Base-by-base conservation (phyloP, 805 yeast genomes). In the Candida germanica region DNA sequence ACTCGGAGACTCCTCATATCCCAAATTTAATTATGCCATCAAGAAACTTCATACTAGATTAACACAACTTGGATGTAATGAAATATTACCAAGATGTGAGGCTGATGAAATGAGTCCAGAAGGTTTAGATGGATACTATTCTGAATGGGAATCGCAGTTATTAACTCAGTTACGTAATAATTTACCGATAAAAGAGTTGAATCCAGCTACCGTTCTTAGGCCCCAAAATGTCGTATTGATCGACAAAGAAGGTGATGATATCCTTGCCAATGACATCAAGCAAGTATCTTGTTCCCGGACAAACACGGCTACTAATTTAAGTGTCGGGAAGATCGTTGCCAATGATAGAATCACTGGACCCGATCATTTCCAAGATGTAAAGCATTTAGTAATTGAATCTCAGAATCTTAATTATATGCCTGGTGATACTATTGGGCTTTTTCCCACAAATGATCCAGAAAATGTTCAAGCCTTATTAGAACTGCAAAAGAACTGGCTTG, bases 1-100 rank as follows among this genome's bases (percentile, higher is more conserved):
- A 0, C 61, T 93, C 1, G 99, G 99, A 17, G 98, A 93, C 57
- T 82, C 95, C 0, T 82, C 95, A 1, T 93, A 93, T 55, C 86
- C 94, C 4, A 76, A 83, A 45, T 93, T 78, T 61, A 91, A 93
- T 59, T 80, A 80, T 69, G 96, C 96, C n/a, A 76, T 83, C 24
- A 75, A 81, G 42, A 89, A 91, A 51, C 59, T 93, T 12, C 95
- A 91, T 55, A 73, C 79, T 15, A 69, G 98, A 39, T 51, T 91
- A 21, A 49, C 69, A 18, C 97, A 91, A 58, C 65, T 93, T 11
- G 98, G 98, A 1, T 95, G 91, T 2, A 41, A 44, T 0, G 93
- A 83, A 50, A 58, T 87, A 5, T 70, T 82, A 33, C 71, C 75
- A 4, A 64, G 97, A 35, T 85, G 88, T 22, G 98, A 93, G 49